A percentile compares a stretch with the other conserved stretches of the same genome.
These are phyloP conservation scores for Rhynchospora breviuscula DNA, from an alignment of 176 grass and related monocot genomes.

Conservation along the genomic window DNA sequence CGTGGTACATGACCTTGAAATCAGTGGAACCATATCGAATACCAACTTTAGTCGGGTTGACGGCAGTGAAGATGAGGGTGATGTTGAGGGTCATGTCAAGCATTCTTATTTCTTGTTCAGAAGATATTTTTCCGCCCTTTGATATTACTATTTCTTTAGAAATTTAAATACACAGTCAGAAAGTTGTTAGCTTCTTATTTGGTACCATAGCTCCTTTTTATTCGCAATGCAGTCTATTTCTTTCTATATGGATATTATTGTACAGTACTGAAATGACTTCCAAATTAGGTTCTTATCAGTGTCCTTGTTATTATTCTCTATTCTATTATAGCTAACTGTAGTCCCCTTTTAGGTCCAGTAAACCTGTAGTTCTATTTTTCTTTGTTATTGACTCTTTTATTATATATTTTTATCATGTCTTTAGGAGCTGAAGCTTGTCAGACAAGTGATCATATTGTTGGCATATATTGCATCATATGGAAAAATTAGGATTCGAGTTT, in stretches of 20 bases:
- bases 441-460: conserved; percentile 57
- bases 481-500: conserved; percentile 59
- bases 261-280: background rate
- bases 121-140: conserved; percentile 60
- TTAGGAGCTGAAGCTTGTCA: conserved; percentile 76
- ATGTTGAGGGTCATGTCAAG: conserved; percentile 37
- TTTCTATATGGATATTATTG: background rate
- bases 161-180: background rate
- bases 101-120: conserved; percentile 61
- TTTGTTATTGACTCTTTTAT: background rate
- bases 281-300: background rate
- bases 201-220: background rate
- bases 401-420: conserved; percentile 16
- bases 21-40: too few species aligned
- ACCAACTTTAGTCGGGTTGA: too few species aligned
- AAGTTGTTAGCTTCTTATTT: background rate
- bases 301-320: background rate
- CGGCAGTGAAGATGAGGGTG: too few species aligned
- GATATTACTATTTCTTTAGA: background rate
- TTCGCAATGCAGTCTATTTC: background rate
- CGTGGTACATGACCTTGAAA: too few species aligned
- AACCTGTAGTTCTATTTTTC: background rate
- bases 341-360: background rate
- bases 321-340: background rate
- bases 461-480: conserved; percentile 85